These are phyloP conservation scores for Sarocladium kiliense DNA, from an alignment of 2,329 filamentous ascomycete genomes.

Conservation along the genomic window DNA sequence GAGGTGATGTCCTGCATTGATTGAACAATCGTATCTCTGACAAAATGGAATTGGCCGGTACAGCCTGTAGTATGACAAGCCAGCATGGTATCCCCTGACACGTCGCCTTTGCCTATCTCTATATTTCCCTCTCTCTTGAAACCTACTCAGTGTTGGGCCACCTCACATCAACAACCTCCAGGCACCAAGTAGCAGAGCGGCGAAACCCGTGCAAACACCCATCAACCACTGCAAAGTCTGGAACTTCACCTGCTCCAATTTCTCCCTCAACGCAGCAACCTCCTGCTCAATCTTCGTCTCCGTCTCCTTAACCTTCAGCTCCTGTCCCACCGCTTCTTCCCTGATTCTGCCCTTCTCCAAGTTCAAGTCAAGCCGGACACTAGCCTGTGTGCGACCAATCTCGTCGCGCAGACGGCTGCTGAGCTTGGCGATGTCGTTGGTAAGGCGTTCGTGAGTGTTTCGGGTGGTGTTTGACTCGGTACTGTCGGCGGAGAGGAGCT, in stretches of 20 bases:
- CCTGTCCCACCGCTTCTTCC: constrained; percentile 93
- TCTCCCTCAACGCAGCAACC: constrained; percentile 82
- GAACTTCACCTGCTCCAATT: constrained; percentile 96
- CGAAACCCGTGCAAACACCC: constrained; percentile 69
- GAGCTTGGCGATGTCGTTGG: constrained; percentile 91
- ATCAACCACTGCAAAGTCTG: constrained; percentile 97
- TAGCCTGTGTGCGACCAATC: constrained; percentile 89
- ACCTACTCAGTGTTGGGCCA: neutral
- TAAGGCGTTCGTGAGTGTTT: constrained; percentile 83
- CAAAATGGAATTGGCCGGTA: neutral
- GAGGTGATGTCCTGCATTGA: neutral
- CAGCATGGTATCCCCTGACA: neutral
- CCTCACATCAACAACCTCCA: constrained; percentile 63
- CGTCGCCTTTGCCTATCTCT: neutral
- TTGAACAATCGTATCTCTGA: neutral
- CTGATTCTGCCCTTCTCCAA: constrained; percentile 94
- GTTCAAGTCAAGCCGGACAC: constrained; percentile 87
- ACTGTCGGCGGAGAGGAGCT: constrained; percentile 86
- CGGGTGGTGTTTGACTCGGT: constrained; percentile 87
- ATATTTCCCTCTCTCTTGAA: neutral
- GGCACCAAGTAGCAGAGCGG: constrained; percentile 62
- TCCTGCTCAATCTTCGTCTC: constrained; percentile 98
- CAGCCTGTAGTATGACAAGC: neutral
- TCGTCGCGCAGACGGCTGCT: constrained; percentile 87
- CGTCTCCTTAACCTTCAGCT: constrained; percentile 97